These are phyloP conservation scores for Cryphonectria radicalis DNA, from an alignment of 2,329 filamentous ascomycete species.

Conservation along the genomic window DNA sequence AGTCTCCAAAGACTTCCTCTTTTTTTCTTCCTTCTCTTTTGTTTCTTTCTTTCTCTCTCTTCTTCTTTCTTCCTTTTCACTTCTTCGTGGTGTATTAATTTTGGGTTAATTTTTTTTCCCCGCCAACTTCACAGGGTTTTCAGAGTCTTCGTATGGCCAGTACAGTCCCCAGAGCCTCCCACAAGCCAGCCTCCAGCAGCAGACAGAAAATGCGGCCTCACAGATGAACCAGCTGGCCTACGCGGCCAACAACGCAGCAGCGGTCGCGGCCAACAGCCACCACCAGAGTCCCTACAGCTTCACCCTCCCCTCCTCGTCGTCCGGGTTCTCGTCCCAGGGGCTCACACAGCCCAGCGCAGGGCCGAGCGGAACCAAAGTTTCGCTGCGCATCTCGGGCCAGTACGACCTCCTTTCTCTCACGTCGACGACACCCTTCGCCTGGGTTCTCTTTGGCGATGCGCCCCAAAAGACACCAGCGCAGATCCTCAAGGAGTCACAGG, in stretches of 20 bases:
- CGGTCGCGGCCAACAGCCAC: conserved; percentile 27
- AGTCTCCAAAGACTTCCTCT: too few species aligned
- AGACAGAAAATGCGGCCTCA: conserved; percentile 53
- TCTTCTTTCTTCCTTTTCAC: not conserved
- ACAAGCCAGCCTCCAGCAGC: conserved; percentile 42
- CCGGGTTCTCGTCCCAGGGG: conserved; percentile 61
- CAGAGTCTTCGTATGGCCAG: conserved; percentile 57
- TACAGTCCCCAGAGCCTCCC: conserved; percentile 50
- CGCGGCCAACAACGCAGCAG: conserved; percentile 64
- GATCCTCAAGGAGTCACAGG: conserved; percentile 64
- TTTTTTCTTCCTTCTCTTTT: too few species aligned
- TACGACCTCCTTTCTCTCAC: conserved; percentile 70
- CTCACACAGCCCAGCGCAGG: conserved; percentile 70
- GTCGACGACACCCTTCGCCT: conserved; percentile 60
- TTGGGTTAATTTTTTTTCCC: conserved; percentile 8
- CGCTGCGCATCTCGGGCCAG: conserved; percentile 73
- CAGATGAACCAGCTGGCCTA: conserved; percentile 62
- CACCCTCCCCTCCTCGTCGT: conserved; percentile 62
- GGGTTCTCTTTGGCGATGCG: conserved; percentile 70
- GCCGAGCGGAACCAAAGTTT: conserved; percentile 69
- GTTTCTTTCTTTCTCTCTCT: not conserved
- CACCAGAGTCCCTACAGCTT: conserved; percentile 54
- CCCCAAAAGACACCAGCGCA: conserved; percentile 69
- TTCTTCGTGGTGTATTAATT: not conserved
- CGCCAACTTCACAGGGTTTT: conserved; percentile 35